These are phyloP conservation scores for Rosa persica DNA, from an alignment of 306 rosid species.

Conservation along the genomic window DNA sequence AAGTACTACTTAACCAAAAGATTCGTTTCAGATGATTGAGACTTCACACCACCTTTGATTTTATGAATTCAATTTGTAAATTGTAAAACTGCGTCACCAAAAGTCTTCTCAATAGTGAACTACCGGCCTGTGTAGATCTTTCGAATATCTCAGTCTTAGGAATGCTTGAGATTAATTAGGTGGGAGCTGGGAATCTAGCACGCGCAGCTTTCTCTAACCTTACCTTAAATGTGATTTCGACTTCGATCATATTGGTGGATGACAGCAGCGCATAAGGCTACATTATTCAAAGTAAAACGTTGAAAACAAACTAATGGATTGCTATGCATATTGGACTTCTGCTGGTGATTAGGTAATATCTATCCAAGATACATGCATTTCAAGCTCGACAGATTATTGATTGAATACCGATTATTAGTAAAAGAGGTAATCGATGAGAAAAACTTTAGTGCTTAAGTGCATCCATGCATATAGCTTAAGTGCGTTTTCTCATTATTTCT, in stretches of 20 bases:
- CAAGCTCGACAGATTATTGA: not conserved
- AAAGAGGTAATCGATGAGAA: not conserved
- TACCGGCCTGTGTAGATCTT: not conserved
- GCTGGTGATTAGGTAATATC: not conserved
- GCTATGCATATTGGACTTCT: not conserved
- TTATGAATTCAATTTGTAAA: not conserved
- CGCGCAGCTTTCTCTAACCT: not conserved
- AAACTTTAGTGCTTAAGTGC: not conserved
- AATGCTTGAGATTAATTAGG: not conserved
- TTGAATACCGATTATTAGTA: not conserved
- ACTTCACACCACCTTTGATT: not conserved
- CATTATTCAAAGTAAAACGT: not conserved
- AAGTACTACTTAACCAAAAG: not conserved
- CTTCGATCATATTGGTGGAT: not conserved
- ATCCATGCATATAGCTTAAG: too few species aligned
- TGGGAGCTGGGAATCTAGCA: not conserved
- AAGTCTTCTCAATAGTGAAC: not conserved
- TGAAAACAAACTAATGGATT: not conserved
- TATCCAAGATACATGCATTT: not conserved
- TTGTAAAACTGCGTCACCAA: not conserved
- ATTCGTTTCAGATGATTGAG: not conserved
- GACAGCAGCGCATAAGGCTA: too few species aligned
- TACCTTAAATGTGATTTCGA: not conserved
- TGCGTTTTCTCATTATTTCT: too few species aligned
- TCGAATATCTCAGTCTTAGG: not conserved